Percentiles rank a stretch among this genome's conserved stretches.
These are phyloP conservation scores for Beverwykella pulmonaria DNA, from an alignment of 495 filamentous ascomycete species.

Conservation along the genomic window DNA sequence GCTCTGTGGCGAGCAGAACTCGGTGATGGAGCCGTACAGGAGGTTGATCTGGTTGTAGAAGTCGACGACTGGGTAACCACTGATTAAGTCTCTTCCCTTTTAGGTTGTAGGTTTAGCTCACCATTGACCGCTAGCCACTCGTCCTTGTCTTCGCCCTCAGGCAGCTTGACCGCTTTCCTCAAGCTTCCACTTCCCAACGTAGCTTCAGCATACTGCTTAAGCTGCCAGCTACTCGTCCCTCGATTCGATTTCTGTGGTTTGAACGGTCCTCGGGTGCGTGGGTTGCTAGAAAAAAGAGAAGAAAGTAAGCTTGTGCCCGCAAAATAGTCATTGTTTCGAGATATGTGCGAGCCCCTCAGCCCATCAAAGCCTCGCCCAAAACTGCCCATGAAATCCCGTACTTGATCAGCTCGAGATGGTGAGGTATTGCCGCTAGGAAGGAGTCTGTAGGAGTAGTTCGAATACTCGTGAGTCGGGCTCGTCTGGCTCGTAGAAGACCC, in stretches of 20 bases:
- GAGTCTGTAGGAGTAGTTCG: slow-evolving; percentile 37
- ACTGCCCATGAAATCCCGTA: background rate
- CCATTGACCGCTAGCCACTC: slow-evolving; percentile 98
- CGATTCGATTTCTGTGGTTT: slow-evolving; percentile 84
- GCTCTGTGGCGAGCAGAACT: slow-evolving; percentile 95
- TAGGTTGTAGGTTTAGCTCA: slow-evolving; percentile 45
- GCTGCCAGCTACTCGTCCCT: slow-evolving; percentile 91
- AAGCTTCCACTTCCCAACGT: slow-evolving; percentile 93
- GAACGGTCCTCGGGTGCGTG: slow-evolving; percentile 81
- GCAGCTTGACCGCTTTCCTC: slow-evolving; percentile 92
- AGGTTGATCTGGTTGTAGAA: slow-evolving; percentile 99
- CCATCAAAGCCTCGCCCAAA: background rate
- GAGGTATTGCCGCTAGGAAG: slow-evolving; percentile 21
- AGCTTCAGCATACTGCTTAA: slow-evolving; percentile 96
- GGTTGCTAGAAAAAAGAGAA: slow-evolving; percentile 65
- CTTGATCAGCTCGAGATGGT: slow-evolving; percentile 7
- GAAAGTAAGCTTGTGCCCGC: slow-evolving; percentile 46
- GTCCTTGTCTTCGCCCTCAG: slow-evolving; percentile 94
- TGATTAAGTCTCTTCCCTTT: background rate
- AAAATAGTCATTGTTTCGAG: slow-evolving; percentile 19
- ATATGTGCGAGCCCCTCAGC: background rate
- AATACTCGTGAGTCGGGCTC: slow-evolving; percentile 8
- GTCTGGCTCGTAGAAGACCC: background rate
- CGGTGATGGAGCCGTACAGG: slow-evolving; percentile 96
- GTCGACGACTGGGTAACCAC: slow-evolving; percentile 75